Percentiles rank a stretch among this genome's conserved stretches.
Evolutionary conservation across 1,284 basidiomycete genomes (phyloP).

Genomic region (Tausonia pullulans): DNA sequence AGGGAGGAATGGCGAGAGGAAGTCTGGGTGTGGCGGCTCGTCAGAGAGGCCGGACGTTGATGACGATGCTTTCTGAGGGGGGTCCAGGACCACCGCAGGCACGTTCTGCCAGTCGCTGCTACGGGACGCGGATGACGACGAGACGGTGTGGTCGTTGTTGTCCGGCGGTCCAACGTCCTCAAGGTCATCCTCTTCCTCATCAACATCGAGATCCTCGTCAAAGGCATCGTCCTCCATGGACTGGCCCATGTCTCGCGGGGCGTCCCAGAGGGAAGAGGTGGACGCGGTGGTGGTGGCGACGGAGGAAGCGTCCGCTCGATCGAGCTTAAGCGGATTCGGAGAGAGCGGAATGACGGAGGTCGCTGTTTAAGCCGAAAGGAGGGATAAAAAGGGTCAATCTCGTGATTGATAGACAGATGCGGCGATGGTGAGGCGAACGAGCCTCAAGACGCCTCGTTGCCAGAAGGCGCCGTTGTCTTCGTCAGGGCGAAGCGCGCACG

Average conservation of each 20-base stretch:
- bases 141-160: not conserved
- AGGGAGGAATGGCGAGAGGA: not conserved
- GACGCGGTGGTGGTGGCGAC: not conserved
- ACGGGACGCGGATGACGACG: not conserved
- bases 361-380: not conserved
- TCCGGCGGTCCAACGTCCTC: not conserved
- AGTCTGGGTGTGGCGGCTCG: too few relatives aligned
- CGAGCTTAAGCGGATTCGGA: slow-evolving; percentile 11
- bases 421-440: not conserved
- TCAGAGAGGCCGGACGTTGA: not conserved
- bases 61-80: not conserved
- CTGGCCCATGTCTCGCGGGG: not conserved
- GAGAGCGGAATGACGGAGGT: slow-evolving; percentile 8
- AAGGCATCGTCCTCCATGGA: slow-evolving; percentile 11
- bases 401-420: not conserved
- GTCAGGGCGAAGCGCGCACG: too few relatives aligned
- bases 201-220: slow-evolving; percentile 10
- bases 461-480: too few relatives aligned
- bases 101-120: not conserved
- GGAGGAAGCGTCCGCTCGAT: not conserved
- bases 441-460: not conserved
- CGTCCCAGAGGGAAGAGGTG: not conserved
- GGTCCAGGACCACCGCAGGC: not conserved
- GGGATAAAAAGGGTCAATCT: not conserved
- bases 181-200: slow-evolving; percentile 8